Base-by-base conservation (phyloP, 2,329 filamentous ascomycete genomes). In the Metarhizium album region DNA sequence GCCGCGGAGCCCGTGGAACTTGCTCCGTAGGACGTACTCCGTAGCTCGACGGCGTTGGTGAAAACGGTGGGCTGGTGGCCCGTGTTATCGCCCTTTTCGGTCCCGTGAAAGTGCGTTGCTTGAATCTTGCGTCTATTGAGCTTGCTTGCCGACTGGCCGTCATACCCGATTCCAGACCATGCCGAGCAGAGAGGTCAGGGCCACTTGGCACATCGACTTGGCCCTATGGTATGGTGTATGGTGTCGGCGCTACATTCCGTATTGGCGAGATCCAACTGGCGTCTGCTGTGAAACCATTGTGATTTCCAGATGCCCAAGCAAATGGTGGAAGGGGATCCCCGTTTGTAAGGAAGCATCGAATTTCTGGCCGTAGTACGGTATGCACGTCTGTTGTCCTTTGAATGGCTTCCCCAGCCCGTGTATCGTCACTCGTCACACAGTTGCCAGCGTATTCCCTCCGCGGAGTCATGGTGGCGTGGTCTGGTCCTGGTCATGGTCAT, bases 1-100 rank as follows among this genome's bases (percentile, higher is more conserved):
- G 27, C 20, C 20, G 33, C 33, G 33, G 33, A 8, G 9, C 33
- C 11, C 14, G 33, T 35, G 33, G 14, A 13, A 35, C 33, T 5
- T 31, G 23, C 9, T 29, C 22, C 20, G 35, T 53, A 51, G n/a
- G n/a, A n/a, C n/a, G n/a, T n/a, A n/a, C n/a, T n/a, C n/a, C n/a
- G n/a, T n/a, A n/a, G n/a, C n/a, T n/a, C n/a, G n/a, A 29, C 11
- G 11, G 46, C 48, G 45, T 46, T 51, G 48, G 52, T 48, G 35
- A 40, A 47, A 51, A 47, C 48, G 52, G 48, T 53, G 48, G 52
- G 38, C 47, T 46, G 46, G 43, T 14, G 14, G 35, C 14, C 35
- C 35, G 5, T 29, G 3, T 9, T 29, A 29, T 6, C 11, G 35
- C 35, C n/a, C 22, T 31, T 42, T 24, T 27, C 20, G 47, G 51